Conservation (phyloP, 139 green algal genomes). For the Diplosphaera chodatii region DNA sequence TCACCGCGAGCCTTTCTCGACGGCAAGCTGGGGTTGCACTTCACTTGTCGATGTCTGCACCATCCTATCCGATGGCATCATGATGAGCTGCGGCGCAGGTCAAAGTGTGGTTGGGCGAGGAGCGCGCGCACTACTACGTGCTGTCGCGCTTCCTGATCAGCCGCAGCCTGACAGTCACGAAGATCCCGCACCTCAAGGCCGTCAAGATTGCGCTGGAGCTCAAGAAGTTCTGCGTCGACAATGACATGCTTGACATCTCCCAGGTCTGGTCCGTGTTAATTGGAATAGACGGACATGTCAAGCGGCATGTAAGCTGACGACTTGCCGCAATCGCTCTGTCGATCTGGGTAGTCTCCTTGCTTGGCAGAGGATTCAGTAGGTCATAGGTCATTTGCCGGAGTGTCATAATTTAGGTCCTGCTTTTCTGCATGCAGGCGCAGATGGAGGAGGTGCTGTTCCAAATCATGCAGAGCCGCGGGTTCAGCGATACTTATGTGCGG, state of each 20-base stretch:
- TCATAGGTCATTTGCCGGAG: no score
- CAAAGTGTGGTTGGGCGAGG: conserved; percentile 72
- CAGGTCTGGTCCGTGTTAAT: conserved; percentile 26
- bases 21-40: no score
- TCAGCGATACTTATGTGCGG: conserved; percentile 60
- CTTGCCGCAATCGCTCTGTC: no score
- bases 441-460: conserved; percentile 77
- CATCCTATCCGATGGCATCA: no score
- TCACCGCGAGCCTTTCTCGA: background rate
- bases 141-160: conserved; percentile 86
- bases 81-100: no score
- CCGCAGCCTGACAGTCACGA: conserved; percentile 87
- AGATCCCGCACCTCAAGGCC: conserved; percentile 76
- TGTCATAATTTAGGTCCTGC: background rate
- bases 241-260: conserved; percentile 60
- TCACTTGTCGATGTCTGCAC: background rate
- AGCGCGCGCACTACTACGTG: conserved; percentile 83
- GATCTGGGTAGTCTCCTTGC: no score
- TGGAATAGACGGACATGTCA: no score
- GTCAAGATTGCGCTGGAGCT: conserved; percentile 87
- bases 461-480: conserved; percentile 66
- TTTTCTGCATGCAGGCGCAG: conserved; percentile 43
- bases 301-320: no score
- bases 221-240: conserved; percentile 93
- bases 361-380: no score